Base-by-base conservation (phyloP, 768 basidiomycete species). In the Boletellus emodensis region DNA sequence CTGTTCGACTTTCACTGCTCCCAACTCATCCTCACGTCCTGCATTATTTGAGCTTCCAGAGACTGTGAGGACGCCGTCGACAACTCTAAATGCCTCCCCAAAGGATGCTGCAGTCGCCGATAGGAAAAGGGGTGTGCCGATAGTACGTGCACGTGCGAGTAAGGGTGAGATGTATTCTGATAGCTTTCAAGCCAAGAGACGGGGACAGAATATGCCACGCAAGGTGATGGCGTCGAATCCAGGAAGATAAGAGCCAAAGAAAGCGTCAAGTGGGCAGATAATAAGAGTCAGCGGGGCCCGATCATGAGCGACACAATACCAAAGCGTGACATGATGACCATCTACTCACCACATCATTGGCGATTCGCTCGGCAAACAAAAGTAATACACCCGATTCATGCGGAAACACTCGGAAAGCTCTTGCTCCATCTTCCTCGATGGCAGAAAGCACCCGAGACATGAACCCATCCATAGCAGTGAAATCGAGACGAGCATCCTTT, bases 381-480 rank as follows among this genome's bases (percentile, higher is more conserved):
- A 93, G 65, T 3, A 96, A 71, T 3, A 95, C 93, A 17, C 83
- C 78, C 0, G 92, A 82, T 8, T 79, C 72, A 0, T 81, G 80
- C 1, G 95, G 95, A 63, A 99, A 98, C 17, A 97, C 86, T 20
- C 87, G 77, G 8, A 86, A 84, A 11, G 93, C 94, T 32, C 86
- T 75, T 0, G 84, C 74, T 1, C 94, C 94, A 54, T 97, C 85
- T 36, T 85, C 82, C 3, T 71, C 63, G 17, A 97, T 75, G 4
- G 87, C 75, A 8, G 70, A 64, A 6, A 94, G 63, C 11, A 94
- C 74, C 38, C 77, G 75, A 1, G 72, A 72, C 74, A 98, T 93
- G 69, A 94, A 98, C 18, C 73, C 78, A 64, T 95, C 92, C 96
- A 99, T 98, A 2, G 95, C 81, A 22, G 85, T 85, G 63, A 99